Evolutionary conservation across 2,329 filamentous ascomycete genomes (phyloP), one percentile per base, ranked within the genome.

Genomic region (Talaromyces amestolkiae): DNA sequence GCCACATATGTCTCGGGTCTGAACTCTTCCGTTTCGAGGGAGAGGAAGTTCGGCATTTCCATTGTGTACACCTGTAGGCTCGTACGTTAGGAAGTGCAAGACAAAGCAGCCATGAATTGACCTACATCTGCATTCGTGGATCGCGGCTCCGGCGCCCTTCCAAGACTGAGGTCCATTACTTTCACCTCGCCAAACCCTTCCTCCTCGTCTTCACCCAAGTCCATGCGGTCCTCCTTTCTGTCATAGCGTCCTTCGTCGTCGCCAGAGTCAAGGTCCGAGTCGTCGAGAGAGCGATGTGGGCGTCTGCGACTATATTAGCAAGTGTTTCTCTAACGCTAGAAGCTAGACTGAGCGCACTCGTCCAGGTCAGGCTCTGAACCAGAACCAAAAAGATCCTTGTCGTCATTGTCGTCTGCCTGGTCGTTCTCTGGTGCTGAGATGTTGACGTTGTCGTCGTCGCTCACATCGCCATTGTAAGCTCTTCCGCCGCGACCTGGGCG

Each of bases 31-130:
- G 86, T 84, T 66, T 89, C 86, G 65, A 90, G 79, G 11, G 84
- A 83, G 49, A 89, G 79, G 74, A 89, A 89, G 56, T 82, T 81
- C 3, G 87, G 87, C n/a, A 90, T 80, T 69, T 86, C 87, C 72
- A 89, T 80, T 11, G 88, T 81, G 73, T 89, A 89, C 66, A 87
- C 77, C 84, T 86, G 62, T 13, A 60, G 9, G 7, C 15, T n/a
- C 15, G 37, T 22, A n/a, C 37, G 53, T 43, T 31, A 64, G 7
- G 2, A n/a, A 2, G 19, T 13, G 13, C 11, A 22, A 19, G 8
- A 37, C n/a, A 24, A 35, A n/a, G 15, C 58, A 17, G 1, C 9
- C 1, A n/a, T 37, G 33, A 37, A 35, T 41, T 33, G 24, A 68
- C 73, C 47, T 73, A 79, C 78, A 72, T 80, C 74, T 68, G 74